Base-by-base conservation (phyloP, 176 grass and related monocot genomes). In the Oryza rufipogon region DNA sequence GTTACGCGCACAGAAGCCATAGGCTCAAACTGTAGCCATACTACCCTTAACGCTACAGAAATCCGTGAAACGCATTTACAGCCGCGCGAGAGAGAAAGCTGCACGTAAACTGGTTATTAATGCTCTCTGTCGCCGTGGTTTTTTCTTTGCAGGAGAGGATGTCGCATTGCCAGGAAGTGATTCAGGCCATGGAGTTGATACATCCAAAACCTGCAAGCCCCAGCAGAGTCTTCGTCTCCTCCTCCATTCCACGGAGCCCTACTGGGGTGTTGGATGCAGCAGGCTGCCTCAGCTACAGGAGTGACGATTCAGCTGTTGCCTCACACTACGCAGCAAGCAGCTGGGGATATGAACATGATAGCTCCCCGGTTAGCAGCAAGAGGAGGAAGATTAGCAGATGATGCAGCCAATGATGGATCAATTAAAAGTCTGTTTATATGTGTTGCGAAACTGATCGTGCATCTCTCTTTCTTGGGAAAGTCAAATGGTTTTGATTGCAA, bases 321-420 rank as follows among this genome's bases (percentile, higher is more conserved):
- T 93, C 91, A 32, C 84, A 83, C 13, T 9, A 63, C 32, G 88
- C 71, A 32, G 86, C 71, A 32, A 79, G 75, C 74, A 23, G 58
- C 58, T 63, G 58, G 58, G 58, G 20, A 63, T 90, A 49, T 44
- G 86, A 16, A 8, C 68, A 47, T 70, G 82, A 83, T 20, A 41
- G 71, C 82, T 87, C 86, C 71, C 86, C 93, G 11, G 74, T 89
- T 71, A 84, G 85, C 80, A 84, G 90, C 85, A 99, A 99, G 90
- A 89, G 90, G 93, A 96, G 93, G 89, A 99, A 91, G 90, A 88
- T 94, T 66, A 92, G 82, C 91, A 89, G 72, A 87, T 96, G 75
- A 90, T 77, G 9, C 49, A 70, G 17, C 52, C 54, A 80, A 80
- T 87, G 61, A 86, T 86, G 20, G 32, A 49, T 14, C 34, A 38